Base-by-base conservation (phyloP, 768 basidiomycete species). In the Suillus subluteus region DNA sequence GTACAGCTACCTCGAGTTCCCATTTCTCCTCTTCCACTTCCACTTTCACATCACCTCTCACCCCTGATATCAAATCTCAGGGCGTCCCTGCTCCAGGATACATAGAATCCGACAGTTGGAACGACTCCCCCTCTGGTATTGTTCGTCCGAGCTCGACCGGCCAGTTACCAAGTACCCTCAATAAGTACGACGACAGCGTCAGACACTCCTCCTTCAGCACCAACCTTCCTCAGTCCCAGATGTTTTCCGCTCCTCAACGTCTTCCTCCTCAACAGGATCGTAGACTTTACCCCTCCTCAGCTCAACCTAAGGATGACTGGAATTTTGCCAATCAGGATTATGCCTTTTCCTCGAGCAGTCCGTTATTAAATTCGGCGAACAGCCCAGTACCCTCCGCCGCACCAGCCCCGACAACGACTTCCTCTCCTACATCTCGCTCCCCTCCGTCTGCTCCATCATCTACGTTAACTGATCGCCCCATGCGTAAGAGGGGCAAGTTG, bases 401-500 rank as follows among this genome's bases (percentile, higher is more conserved):
- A 2, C 41, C 68, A 16, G 76, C 82, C 44, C 79, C 85, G 2
- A 79, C 85, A 18, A 78, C 85, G 43, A 77, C 79, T 65, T 85
- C 88, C 2, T 74, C 76, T 0, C 64, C 64, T 8, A 43, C 66
- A 16, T 81, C 85, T 0, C 87, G 86, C 58, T 84, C 88, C 1
- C 85, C 88, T 3, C 84, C 83, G 69, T 66, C 82, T 6, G 77
- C 85, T 32, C 79, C 86, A 12, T 78, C 81, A 37, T 87, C 89
- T 11, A 82, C 86, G 35, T 87, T 91, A 65, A 88, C 89, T 69
- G 91, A 92, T 70, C 89, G 91, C 23, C 91, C 91, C 16, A 88
- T 87, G 56, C 89, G 92, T 70, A 93, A 94, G 74, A 87, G 93
- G 65, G 92, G 93, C 66, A 95, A 95, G 79, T 86, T 95, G 12